Evolutionary conservation across 164 flowering plant genomes (phyloP).

Genomic region (Stephania yunnanensis): DNA sequence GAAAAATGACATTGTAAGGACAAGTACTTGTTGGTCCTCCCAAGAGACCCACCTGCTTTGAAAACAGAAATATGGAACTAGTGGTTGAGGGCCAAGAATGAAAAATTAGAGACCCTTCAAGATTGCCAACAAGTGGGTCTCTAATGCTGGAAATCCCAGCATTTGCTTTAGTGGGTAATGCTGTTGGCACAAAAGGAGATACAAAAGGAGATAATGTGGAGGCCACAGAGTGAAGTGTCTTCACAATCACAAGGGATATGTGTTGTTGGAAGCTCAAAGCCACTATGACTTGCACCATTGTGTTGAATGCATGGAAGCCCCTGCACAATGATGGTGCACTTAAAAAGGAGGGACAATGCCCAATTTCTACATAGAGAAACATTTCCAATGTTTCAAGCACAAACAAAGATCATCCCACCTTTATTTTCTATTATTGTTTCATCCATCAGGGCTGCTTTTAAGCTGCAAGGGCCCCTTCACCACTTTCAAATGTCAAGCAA

Average conservation of each 20-base stretch:
- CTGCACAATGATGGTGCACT: constrained; percentile 20
- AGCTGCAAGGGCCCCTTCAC: neutral
- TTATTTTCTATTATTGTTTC: constrained; percentile 1
- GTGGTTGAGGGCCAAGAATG: constrained; percentile 4
- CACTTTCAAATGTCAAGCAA: constrained; percentile 7
- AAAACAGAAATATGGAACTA: constrained; percentile 7
- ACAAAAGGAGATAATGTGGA: neutral
- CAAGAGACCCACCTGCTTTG: constrained; percentile 27
- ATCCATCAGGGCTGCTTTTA: neutral
- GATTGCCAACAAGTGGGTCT: constrained; percentile 15
- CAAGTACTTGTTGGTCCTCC: neutral
- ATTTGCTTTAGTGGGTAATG: constrained; percentile 10
- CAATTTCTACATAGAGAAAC: constrained; percentile 9
- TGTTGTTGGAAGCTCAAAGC: constrained; percentile 1
- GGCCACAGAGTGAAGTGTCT: neutral
- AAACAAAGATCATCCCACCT: neutral
- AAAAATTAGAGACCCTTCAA: neutral
- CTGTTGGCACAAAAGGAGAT: neutral
- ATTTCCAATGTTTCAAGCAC: neutral
- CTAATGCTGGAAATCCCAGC: constrained; percentile 26
- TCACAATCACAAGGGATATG: neutral
- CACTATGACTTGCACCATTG: constrained; percentile 12
- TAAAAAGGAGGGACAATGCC: constrained; percentile 4
- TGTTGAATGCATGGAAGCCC: constrained; percentile 17
- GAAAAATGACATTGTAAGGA: neutral